Base-by-base conservation (phyloP, 2,329 filamentous ascomycete genomes). In the Basipetospora chlamydospora region DNA sequence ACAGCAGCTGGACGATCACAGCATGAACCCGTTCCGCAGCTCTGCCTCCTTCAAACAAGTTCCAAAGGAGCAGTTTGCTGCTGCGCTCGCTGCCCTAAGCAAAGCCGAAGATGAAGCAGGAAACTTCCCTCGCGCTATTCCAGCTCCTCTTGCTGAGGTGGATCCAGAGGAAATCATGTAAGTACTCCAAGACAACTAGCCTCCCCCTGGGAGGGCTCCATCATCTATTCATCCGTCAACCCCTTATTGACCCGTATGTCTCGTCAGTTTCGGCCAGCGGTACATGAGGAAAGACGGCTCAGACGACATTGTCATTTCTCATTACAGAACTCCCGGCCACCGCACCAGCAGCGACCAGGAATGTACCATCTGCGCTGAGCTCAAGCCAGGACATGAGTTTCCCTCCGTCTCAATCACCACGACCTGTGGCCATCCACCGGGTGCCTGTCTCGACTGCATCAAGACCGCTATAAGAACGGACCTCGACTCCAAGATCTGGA, bases 341-440 rank as follows among this genome's bases (percentile, higher is more conserved):
- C 5, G 47, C 43, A 3, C 35, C 5, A 42, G 39, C 13, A 45
- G 47, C 4, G 44, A 49, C 2, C 37, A 48, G 18, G 54, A 58
- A 11, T 61, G 57, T 40, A 34, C 49, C n/a, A 48, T 59, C n/a
- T 61, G 58, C 41, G 45, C 49, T 5, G 51, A 58, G 4, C 48
- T 38, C 5, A 59, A 57, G 33, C 39, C 43, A 2, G 37, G 41
- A 3, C 36, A 41, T 9, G 39, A 43, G 1, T 61, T 61, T 30
- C 58, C 57, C 6, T 38, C 46, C 7, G 47, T 49, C 7, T 46
- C 53, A 12, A 40, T 58, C 16, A 57, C 58, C 1, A 41, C 47
- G 11, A 39, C 44, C 12, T 61, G 58, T 42, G 44, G 32, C 3
- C 58, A 61, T 34, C 13, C 49, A 1, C 53, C 56, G 3, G 42